These are phyloP conservation scores for Vaccinium myrtillus DNA, from an alignment of 148 eudicot genomes.

Conservation along the genomic window DNA sequence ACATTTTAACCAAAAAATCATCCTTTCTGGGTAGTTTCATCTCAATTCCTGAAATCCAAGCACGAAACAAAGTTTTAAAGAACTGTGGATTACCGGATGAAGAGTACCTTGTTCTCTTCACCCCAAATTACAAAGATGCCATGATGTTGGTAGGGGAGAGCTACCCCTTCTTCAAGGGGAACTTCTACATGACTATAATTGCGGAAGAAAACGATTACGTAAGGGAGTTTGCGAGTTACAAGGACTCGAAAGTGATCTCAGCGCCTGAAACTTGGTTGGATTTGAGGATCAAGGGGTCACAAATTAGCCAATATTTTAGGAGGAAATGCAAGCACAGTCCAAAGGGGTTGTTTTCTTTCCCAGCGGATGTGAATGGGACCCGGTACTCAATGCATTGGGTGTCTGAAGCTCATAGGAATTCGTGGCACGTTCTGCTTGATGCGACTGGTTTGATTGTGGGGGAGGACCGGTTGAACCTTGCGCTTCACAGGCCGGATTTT, in stretches of 20 bases:
- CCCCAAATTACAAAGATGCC: slow-evolving; percentile 35
- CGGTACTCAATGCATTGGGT: slow-evolving; percentile 41
- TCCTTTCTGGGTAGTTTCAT: slow-evolving; percentile 25
- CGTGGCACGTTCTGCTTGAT: slow-evolving; percentile 38
- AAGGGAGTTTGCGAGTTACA: slow-evolving; percentile 32
- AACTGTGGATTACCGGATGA: slow-evolving; percentile 37
- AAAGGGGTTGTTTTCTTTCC: slow-evolving; percentile 36
- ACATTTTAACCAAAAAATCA: slow-evolving; percentile 26
- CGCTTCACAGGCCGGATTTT: slow-evolving; percentile 37
- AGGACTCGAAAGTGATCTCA: slow-evolving; percentile 31
- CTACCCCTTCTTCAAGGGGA: slow-evolving; percentile 38
- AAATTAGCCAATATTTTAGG: slow-evolving; percentile 38
- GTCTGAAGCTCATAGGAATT: slow-evolving; percentile 38
- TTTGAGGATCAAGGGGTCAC: slow-evolving; percentile 41
- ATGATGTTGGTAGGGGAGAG: slow-evolving; percentile 48
- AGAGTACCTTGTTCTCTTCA: slow-evolving; percentile 36
- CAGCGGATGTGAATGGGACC: slow-evolving; percentile 31
- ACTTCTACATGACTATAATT: slow-evolving; percentile 33
- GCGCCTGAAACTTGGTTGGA: slow-evolving; percentile 42
- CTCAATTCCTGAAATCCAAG: slow-evolving; percentile 34
- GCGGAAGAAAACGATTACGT: slow-evolving; percentile 26
- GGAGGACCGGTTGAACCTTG: slow-evolving; percentile 28
- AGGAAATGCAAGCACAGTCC: slow-evolving; percentile 34
- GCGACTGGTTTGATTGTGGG: slow-evolving; percentile 27
- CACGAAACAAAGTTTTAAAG: slow-evolving; percentile 32